phyloP scores from a whole-genome alignment of 345 rosid genomes.

The Trapa incisa region DNA sequence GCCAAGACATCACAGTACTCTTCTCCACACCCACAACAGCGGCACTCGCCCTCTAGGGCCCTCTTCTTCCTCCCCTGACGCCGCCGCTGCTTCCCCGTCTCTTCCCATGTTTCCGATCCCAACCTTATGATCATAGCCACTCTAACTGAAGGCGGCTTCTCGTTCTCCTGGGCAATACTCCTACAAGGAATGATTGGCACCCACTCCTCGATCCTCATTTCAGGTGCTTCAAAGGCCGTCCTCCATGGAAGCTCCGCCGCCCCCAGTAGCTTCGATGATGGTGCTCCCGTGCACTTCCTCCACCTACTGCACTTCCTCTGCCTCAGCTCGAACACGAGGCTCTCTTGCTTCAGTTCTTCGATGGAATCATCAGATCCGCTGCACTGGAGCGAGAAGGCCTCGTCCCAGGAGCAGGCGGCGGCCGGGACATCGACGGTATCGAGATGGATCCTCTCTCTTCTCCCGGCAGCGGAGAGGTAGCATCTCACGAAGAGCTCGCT shows the following conservation, averaged over 20 bases:
- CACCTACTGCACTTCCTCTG: constrained; percentile 15
- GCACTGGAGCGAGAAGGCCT: constrained; percentile 50
- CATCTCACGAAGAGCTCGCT: constrained; percentile 47
- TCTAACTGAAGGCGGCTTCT: constrained; percentile 33
- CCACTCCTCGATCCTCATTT: constrained; percentile 41
- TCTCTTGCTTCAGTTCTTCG: constrained; percentile 29
- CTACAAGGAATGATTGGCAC: constrained; percentile 17
- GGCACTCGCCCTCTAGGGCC: neutral
- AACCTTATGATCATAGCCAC: constrained; percentile 21
- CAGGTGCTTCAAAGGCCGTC: constrained; percentile 31
- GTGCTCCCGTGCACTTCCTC: constrained; percentile 10
- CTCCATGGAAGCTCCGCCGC: constrained; percentile 44
- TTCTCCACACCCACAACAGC: constrained; percentile 14
- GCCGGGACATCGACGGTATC: constrained; percentile 38
- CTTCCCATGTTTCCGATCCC: constrained; percentile 5
- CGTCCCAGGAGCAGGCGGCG: constrained; percentile 31
- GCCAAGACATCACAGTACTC: constrained; percentile 35
- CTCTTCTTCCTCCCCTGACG: constrained; percentile 11
- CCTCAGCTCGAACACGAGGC: constrained; percentile 48
- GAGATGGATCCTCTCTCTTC: constrained; percentile 34
- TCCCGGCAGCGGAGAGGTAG: constrained; percentile 42
- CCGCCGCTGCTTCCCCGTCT: constrained; percentile 1
- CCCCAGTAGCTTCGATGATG: constrained; percentile 39
- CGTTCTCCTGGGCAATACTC: constrained; percentile 3
- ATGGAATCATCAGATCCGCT: constrained; percentile 40